Evolutionary conservation across 208 protist species (phyloP), one percentile per base, ranked within the genome.

Genomic region (Trypanosomatidae sp.): DNA sequence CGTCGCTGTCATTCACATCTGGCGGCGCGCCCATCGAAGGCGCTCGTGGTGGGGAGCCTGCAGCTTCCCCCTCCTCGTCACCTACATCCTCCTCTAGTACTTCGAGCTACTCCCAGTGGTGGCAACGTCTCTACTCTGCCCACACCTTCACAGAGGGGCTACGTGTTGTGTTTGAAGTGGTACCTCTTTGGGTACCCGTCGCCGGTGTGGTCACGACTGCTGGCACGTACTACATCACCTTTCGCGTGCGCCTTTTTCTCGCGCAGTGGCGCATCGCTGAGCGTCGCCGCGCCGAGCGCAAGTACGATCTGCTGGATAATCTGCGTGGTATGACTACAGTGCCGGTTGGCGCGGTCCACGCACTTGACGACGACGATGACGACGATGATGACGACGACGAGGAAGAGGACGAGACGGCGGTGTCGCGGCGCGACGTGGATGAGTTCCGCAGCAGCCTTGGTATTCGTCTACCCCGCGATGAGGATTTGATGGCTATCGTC

Each of bases 401-500:
- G 22, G 84, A 83, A 13, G 82, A 84, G 19, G 90, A 95, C 62
- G 83, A 89, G 69, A 91, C 87, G 41, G 82, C 82, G 7, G 83
- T 97, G 47, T 88, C 84, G 44, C 79, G 91, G 69, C 74, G 80
- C 33, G 92, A 97, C 69, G 83, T 97, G n/a, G 90, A 95, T 60
- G 90, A 97, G 81, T 97, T 94, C 75, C 84, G 90, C 33, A 90
- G 82, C 58, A 95, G 90, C 74, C 78, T 97, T 25, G 90, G 92
- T 52, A 92, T 97, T 55, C 89, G 84, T 33, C 77, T 85, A 44
- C 90, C 92, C 9, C 92, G 92, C 43, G 92, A 97, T 64, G 87
- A 94, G 76, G 92, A 97, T 67, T 80, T 97, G 17, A 77, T 94
- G 44, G 76, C 73, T 19, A 85, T 95, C 10, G 83, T 97, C 17